Evolutionary conservation across 1,284 basidiomycete species (phyloP).

Genomic region (Exobasidium cylindrosporum): DNA sequence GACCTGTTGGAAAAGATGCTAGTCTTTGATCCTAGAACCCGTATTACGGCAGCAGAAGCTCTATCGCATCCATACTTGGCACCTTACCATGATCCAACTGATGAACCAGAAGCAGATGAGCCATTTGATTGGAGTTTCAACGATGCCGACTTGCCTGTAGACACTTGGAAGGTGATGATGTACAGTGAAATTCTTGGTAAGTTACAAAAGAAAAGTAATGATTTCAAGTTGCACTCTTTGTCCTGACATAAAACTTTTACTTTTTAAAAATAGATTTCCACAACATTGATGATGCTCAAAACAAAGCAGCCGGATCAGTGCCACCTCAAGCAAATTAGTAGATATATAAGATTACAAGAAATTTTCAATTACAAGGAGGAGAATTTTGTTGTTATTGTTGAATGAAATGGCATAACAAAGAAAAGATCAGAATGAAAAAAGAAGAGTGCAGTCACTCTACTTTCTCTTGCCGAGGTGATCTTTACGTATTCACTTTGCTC

Average conservation of each 20-base stretch:
- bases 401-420: too few relatives aligned
- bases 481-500: too few relatives aligned
- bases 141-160: constrained; percentile 97
- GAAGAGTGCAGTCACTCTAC: too few relatives aligned
- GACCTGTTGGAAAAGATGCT: constrained; percentile 98
- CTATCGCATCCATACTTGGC: constrained; percentile 90
- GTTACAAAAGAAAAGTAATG: constrained; percentile 22
- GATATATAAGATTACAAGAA: too few relatives aligned
- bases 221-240: too few relatives aligned
- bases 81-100: constrained; percentile 97
- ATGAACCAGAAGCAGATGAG: constrained; percentile 90
- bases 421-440: too few relatives aligned
- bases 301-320: constrained; percentile 22
- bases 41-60: constrained; percentile 90
- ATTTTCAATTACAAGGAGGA: too few relatives aligned
- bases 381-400: too few relatives aligned
- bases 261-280: constrained; percentile 53
- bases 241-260: too few relatives aligned
- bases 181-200: constrained; percentile 57
- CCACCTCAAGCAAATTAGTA: constrained; percentile 20
- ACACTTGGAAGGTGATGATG: constrained; percentile 90
- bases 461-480: too few relatives aligned
- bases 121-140: constrained; percentile 99
- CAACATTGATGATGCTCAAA: constrained; percentile 46
- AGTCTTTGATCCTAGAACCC: constrained; percentile 94